These are phyloP conservation scores for Amanita rimosa DNA, from an alignment of 768 basidiomycete genomes.

Conservation along the genomic window DNA sequence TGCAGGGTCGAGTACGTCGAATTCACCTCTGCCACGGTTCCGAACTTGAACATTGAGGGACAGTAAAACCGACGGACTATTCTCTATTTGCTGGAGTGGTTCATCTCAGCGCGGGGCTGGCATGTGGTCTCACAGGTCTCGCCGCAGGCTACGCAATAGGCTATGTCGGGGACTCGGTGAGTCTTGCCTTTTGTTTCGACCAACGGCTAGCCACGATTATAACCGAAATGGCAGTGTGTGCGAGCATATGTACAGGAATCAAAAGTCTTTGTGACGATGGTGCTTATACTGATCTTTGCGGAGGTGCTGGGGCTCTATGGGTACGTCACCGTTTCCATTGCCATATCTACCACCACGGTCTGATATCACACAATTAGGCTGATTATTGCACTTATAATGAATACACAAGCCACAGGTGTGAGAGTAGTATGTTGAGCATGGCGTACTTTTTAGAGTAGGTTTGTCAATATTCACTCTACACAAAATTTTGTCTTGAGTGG, in stretches of 20 bases:
- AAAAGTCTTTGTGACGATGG: conserved; percentile 90
- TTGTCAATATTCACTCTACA: no score
- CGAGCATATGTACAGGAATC: conserved; percentile 87
- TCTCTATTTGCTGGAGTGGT: conserved; percentile 81
- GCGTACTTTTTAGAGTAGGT: no score
- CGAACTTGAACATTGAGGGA: conserved; percentile 7
- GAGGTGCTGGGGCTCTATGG: conserved; percentile 89
- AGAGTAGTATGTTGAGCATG: conserved; percentile 18
- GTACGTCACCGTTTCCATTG: conserved; percentile 24
- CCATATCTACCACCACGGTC: background rate
- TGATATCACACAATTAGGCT: conserved; percentile 27
- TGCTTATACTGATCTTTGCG: conserved; percentile 87
- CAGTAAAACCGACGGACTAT: conserved; percentile 62
- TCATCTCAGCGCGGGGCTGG: conserved; percentile 86
- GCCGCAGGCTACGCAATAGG: conserved; percentile 96
- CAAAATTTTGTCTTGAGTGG: no score
- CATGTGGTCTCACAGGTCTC: conserved; percentile 85
- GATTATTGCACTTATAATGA: conserved; percentile 88
- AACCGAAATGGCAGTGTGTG: conserved; percentile 50
- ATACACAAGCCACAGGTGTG: conserved; percentile 53
- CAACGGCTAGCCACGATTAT: background rate
- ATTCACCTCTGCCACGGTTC: background rate
- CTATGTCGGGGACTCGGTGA: conserved; percentile 83
- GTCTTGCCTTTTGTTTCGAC: conserved; percentile 18
- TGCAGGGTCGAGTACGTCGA: conserved; percentile 41